Evolutionary conservation across 768 basidiomycete genomes (phyloP).

Genomic region (Dendrothele bispora): DNA sequence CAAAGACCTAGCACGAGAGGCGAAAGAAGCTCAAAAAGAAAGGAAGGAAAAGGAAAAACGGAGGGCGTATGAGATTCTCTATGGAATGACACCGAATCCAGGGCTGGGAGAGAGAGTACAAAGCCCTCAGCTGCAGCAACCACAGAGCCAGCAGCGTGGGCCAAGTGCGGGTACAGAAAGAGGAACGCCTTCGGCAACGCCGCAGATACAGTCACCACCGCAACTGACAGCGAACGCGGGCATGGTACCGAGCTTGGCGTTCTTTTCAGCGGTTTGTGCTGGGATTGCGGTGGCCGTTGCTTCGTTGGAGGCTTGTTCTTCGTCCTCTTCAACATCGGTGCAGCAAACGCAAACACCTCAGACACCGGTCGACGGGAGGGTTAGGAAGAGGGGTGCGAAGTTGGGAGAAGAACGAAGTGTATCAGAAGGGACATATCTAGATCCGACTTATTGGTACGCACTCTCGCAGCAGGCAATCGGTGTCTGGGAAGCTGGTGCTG

Average conservation of each 20-base stretch:
- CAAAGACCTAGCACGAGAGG: constrained; percentile 9
- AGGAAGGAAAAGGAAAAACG: constrained; percentile 16
- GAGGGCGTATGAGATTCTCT: constrained; percentile 9
- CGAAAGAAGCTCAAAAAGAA: constrained; percentile 18
- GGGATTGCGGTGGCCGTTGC: constrained; percentile 58
- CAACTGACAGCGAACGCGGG: not conserved
- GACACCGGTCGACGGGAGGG: too few relatives aligned
- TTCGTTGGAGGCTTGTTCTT: not conserved
- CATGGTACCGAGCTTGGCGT: constrained; percentile 27
- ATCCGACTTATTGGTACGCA: constrained; percentile 41
- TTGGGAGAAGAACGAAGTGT: not conserved
- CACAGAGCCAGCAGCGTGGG: too few relatives aligned
- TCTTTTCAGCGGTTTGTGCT: constrained; percentile 61
- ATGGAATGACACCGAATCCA: too few relatives aligned
- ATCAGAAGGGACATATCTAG: not conserved
- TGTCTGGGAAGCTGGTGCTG: constrained; percentile 38
- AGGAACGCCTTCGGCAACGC: too few relatives aligned
- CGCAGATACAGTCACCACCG: too few relatives aligned
- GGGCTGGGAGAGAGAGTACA: too few relatives aligned
- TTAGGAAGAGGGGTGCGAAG: too few relatives aligned
- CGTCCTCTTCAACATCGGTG: not conserved
- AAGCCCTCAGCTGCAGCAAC: too few relatives aligned
- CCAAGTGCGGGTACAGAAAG: too few relatives aligned
- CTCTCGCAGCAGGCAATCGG: constrained; percentile 49
- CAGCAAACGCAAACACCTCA: constrained; percentile 17